Conservation (phyloP, 2,329 filamentous ascomycete genomes). For the Pezicula neosporulosa region DNA sequence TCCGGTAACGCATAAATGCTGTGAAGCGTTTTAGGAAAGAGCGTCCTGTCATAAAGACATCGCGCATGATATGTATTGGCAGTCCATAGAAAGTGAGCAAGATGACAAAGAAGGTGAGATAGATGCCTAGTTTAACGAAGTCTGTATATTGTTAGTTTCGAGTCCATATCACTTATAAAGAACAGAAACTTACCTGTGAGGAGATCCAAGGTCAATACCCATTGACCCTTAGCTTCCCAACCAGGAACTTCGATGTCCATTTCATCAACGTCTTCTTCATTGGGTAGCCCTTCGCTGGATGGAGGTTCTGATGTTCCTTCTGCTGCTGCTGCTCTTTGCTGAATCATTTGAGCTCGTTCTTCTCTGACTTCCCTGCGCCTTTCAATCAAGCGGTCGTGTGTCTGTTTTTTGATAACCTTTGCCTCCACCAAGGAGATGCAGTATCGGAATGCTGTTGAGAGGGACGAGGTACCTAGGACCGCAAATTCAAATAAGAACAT, state of each 20-base stretch:
- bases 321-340: slow-evolving; percentile 30
- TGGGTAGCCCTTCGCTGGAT: slow-evolving; percentile 46
- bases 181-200: slow-evolving; percentile 58
- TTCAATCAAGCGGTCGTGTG: slow-evolving; percentile 62
- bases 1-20: slow-evolving; percentile 85
- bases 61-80: slow-evolving; percentile 93
- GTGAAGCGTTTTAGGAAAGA: slow-evolving; percentile 89
- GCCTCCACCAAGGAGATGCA: slow-evolving; percentile 74
- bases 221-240: slow-evolving; percentile 95
- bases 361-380: slow-evolving; percentile 65
- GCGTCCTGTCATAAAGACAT: slow-evolving; percentile 89
- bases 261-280: slow-evolving; percentile 78
- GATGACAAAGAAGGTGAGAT: slow-evolving; percentile 88
- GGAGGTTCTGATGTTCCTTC: slow-evolving; percentile 21
- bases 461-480: slow-evolving; percentile 74
- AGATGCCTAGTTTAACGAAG: slow-evolving; percentile 86
- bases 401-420: slow-evolving; percentile 71
- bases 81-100: slow-evolving; percentile 91
- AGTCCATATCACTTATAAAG: neutral
- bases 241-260: slow-evolving; percentile 93
- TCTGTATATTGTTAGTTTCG: slow-evolving; percentile 47
- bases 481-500: slow-evolving; percentile 99
- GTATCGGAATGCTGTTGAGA: slow-evolving; percentile 78
- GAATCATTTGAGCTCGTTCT: slow-evolving; percentile 47
- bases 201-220: slow-evolving; percentile 84